Evolutionary conservation across 371 early-diverging fungal genomes (phyloP), one percentile per base, ranked within the genome.

Genomic region (Apophysomyces trapeziformis): DNA sequence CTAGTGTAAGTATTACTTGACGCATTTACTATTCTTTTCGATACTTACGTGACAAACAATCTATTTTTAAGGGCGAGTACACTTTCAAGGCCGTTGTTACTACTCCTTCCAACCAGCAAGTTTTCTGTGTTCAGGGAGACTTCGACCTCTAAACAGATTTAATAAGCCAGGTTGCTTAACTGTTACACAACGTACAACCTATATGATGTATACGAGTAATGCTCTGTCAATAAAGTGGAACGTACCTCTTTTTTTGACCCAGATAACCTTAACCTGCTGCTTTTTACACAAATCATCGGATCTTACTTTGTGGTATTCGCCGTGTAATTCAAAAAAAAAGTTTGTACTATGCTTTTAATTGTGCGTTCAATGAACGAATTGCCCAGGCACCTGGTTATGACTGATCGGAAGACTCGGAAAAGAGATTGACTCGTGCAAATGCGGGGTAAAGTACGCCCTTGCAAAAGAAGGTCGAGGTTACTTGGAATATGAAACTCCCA

Each of bases 81-180:
- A 21, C 35, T 36, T 58, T 67, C 13, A 62, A 58, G 36, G 67
- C 67, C 12, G 67, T 67, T 13, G 38, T 67, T 12, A 57, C 47
- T 44, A 57, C 62, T 2, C 62, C 67, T 9, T 62, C 45, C 8
- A 46, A 58, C 5, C 57, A 61, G 57, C 45, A 67, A 62, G 67
- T 67, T 14, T 62, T 61, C 12, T 67, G 67, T 39, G 35, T 67
- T 21, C 32, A 67, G 26, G 67, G 47, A 50, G 5, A 50, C 9
- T 43, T 36, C 46, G n/a, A 7, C 36, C 26, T 61, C 46, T 32
- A 61, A 61, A 21, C 21, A 50, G 21, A 7, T 21, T 3, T n/a
- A n/a, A n/a, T 47, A 43, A 44, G 32, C 13, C 61, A 26, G 14
- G 39, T 41, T 38, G 60, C 60, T 37, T 60, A 60, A 58, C 7